Evolutionary conservation across 768 basidiomycete genomes (phyloP).

Genomic region (Termitomyces bulborhizus): DNA sequence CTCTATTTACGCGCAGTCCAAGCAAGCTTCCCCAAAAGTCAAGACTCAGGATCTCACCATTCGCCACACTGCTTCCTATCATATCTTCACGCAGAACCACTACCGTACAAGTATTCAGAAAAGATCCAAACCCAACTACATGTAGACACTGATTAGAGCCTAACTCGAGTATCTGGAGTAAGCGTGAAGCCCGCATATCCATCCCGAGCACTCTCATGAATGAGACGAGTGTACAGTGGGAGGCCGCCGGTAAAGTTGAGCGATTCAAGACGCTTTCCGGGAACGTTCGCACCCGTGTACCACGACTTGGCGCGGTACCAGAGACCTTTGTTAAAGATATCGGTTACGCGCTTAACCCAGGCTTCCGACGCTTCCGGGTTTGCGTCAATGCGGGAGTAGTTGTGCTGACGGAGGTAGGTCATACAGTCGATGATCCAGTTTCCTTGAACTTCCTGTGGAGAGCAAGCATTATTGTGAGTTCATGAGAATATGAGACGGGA

Average conservation of each 20-base stretch:
- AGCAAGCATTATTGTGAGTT: not conserved
- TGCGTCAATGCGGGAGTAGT: constrained; percentile 4
- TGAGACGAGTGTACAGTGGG: constrained; percentile 11
- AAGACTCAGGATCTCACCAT: too few relatives aligned
- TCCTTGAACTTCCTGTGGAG: constrained; percentile 18
- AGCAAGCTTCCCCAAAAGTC: too few relatives aligned
- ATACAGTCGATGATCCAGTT: constrained; percentile 20
- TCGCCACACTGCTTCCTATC: too few relatives aligned
- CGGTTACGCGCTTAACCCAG: constrained; percentile 11
- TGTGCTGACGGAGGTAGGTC: constrained; percentile 11
- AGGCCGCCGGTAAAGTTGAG: constrained; percentile 19
- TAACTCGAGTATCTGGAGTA: not conserved
- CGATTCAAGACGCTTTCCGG: constrained; percentile 16
- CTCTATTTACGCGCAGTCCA: too few relatives aligned
- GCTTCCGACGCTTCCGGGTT: constrained; percentile 8
- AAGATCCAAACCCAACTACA: too few relatives aligned
- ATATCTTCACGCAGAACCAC: too few relatives aligned
- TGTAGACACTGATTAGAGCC: not conserved
- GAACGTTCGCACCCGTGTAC: constrained; percentile 8
- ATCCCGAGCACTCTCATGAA: constrained; percentile 13
- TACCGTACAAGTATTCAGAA: too few relatives aligned
- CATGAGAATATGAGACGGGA: too few relatives aligned
- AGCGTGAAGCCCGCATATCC: constrained; percentile 14
- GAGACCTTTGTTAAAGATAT: constrained; percentile 6
- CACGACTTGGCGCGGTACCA: constrained; percentile 18